phyloP scores from a whole-genome alignment of 352 stramenopile genomes.

The Pythium apleroticum region DNA sequence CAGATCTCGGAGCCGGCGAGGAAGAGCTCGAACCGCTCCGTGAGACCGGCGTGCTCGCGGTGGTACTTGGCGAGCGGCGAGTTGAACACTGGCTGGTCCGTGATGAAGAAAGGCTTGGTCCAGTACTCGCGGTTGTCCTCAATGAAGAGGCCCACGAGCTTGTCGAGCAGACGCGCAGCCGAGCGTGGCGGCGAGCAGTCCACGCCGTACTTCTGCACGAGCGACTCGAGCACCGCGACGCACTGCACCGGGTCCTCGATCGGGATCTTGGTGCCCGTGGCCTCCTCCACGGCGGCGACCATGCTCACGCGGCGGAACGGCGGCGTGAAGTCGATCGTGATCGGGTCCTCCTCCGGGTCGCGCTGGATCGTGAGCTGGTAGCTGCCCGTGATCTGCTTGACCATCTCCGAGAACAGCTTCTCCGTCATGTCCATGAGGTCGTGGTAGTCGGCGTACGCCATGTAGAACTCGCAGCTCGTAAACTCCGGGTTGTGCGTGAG shows the following conservation, averaged over 20 bases:
- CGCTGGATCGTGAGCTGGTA: slow-evolving; percentile 91
- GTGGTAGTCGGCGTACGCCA: slow-evolving; percentile 98
- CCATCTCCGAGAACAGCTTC: slow-evolving; percentile 90
- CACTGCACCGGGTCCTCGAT: slow-evolving; percentile 70
- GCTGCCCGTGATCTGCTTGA: slow-evolving; percentile 89
- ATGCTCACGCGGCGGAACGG: slow-evolving; percentile 97
- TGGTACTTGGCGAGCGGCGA: slow-evolving; percentile 98
- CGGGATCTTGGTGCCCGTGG: slow-evolving; percentile 66
- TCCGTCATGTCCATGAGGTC: slow-evolving; percentile 98
- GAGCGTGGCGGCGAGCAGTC: slow-evolving; percentile 71
- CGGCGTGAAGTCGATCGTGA: slow-evolving; percentile 93
- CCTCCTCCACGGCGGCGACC: slow-evolving; percentile 71
- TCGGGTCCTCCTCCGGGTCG: slow-evolving; percentile 59
- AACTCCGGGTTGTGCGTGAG: slow-evolving; percentile 99
- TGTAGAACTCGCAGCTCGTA: slow-evolving; percentile 98
- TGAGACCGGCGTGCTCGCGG: slow-evolving; percentile 89
- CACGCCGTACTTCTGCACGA: slow-evolving; percentile 72
- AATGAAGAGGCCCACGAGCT: slow-evolving; percentile 88
- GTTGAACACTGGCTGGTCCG: slow-evolving; percentile 98
- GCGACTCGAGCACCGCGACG: slow-evolving; percentile 54
- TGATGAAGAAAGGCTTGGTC: slow-evolving; percentile 98
- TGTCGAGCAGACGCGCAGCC: slow-evolving; percentile 81
- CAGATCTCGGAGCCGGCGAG: slow-evolving; percentile 95
- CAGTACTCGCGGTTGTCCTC: slow-evolving; percentile 86
- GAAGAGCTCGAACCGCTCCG: slow-evolving; percentile 99